phyloP scores from a whole-genome alignment of 441 rosid genomes.

The Populus hybrid region DNA sequence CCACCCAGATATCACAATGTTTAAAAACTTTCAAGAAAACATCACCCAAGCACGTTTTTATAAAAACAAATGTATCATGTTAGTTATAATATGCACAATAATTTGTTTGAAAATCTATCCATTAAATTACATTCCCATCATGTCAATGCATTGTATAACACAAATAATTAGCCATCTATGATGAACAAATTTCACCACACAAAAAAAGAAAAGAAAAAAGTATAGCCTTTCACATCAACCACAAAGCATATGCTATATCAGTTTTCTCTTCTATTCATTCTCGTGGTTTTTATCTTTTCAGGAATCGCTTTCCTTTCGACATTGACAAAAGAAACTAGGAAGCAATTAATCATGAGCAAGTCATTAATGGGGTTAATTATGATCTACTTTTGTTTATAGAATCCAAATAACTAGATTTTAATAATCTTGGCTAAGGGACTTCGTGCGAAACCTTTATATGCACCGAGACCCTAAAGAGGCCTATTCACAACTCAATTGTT shows the following conservation, averaged over 20 bases:
- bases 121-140: not conserved
- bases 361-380: conserved; percentile 30
- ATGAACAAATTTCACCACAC: not conserved
- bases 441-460: conserved; percentile 14
- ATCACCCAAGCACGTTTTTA: too few species aligned
- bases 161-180: not conserved
- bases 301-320: not conserved
- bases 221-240: not conserved
- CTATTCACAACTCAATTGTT: not conserved
- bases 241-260: not conserved
- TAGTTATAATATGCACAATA: not conserved
- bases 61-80: too few species aligned
- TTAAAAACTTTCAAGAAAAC: too few species aligned
- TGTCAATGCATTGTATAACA: not conserved
- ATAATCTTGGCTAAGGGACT: not conserved
- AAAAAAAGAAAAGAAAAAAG: too few species aligned
- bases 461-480: not conserved
- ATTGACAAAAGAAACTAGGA: not conserved
- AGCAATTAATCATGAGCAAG: conserved; percentile 28
- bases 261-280: not conserved
- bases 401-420: conserved; percentile 4
- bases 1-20: too few species aligned
- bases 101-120: not conserved
- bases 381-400: conserved; percentile 3
- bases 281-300: conserved; percentile 11